Evolutionary conservation across 2,329 filamentous ascomycete genomes (phyloP).

Genomic region (Graphiopsis chlorocephala): DNA sequence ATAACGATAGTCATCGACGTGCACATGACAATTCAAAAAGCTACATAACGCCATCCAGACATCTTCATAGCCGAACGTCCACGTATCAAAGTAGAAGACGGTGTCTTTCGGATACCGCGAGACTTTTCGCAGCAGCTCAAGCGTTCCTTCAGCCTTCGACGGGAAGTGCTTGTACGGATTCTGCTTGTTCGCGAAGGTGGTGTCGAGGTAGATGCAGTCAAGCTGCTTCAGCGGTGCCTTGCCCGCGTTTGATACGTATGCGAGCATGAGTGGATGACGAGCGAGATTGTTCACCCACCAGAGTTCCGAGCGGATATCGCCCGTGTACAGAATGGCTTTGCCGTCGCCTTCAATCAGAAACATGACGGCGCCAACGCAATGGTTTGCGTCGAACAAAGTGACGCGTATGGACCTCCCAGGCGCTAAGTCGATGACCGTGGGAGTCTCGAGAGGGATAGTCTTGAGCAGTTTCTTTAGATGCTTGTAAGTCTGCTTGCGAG

Average conservation of each 20-base stretch:
- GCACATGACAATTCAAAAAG: constrained; percentile 67
- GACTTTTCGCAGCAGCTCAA: constrained; percentile 70
- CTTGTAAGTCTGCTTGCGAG: constrained; percentile 70
- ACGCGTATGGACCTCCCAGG: constrained; percentile 70
- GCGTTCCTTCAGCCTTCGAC: constrained; percentile 70
- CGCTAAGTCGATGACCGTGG: constrained; percentile 70
- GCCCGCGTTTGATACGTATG: constrained; percentile 51
- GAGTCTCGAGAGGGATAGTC: constrained; percentile 76
- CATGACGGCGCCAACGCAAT: constrained; percentile 88
- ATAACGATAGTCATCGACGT: constrained; percentile 79
- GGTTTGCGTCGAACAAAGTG: constrained; percentile 86
- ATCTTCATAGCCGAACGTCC: constrained; percentile 93
- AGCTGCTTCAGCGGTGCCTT: constrained; percentile 58
- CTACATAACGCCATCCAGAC: constrained; percentile 81
- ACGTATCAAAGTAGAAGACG: constrained; percentile 78
- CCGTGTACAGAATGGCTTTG: constrained; percentile 80
- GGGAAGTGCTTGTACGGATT: constrained; percentile 53
- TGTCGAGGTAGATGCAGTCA: constrained; percentile 86
- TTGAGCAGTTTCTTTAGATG: constrained; percentile 72
- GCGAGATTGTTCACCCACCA: constrained; percentile 79
- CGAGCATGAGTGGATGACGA: constrained; percentile 69
- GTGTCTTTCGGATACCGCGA: constrained; percentile 67
- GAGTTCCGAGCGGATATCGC: constrained; percentile 79
- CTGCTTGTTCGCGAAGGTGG: constrained; percentile 64
- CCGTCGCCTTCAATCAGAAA: constrained; percentile 76